Evolutionary conservation across 306 rosid genomes (phyloP).

Genomic region (Vigna hirtella): DNA sequence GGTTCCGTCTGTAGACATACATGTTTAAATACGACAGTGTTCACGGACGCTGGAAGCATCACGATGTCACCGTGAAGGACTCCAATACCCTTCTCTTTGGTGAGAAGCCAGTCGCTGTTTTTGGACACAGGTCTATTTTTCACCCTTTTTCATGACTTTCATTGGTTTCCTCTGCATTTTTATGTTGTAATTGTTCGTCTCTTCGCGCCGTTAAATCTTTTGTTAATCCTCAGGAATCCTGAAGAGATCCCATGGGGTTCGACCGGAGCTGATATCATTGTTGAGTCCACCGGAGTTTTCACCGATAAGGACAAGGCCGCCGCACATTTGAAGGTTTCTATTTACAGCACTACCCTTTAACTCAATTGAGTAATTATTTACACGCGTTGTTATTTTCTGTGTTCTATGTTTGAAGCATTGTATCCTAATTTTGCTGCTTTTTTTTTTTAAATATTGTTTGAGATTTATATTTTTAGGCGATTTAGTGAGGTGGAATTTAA

Average conservation of each 20-base stretch:
- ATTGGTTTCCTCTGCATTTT: too few relatives aligned
- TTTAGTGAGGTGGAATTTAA: neutral
- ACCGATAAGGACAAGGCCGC: conserved; percentile 68
- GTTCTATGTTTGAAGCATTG: neutral
- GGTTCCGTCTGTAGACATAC: conserved; percentile 53
- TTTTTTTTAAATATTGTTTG: neutral
- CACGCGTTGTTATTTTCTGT: neutral
- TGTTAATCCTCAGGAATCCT: conserved; percentile 55
- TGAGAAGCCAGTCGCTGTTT: conserved; percentile 61
- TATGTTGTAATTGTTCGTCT: neutral
- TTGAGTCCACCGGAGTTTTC: conserved; percentile 71
- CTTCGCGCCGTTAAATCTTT: neutral
- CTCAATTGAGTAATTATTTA: neutral
- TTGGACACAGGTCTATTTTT: conserved; percentile 57
- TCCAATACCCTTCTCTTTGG: conserved; percentile 74
- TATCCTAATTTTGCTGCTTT: too few relatives aligned
- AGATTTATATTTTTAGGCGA: neutral
- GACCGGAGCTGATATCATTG: conserved; percentile 59
- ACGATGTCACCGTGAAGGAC: conserved; percentile 62
- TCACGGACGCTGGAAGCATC: conserved; percentile 81
- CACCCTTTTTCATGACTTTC: neutral
- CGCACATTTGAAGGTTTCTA: conserved; percentile 70
- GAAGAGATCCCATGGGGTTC: conserved; percentile 74
- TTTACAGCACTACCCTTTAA: neutral
- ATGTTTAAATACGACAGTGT: conserved; percentile 87